Percentiles rank a stretch among this genome's conserved stretches.
These are phyloP conservation scores for Coffea humblotiana DNA, from an alignment of 305 asterid species.

Conservation along the genomic window DNA sequence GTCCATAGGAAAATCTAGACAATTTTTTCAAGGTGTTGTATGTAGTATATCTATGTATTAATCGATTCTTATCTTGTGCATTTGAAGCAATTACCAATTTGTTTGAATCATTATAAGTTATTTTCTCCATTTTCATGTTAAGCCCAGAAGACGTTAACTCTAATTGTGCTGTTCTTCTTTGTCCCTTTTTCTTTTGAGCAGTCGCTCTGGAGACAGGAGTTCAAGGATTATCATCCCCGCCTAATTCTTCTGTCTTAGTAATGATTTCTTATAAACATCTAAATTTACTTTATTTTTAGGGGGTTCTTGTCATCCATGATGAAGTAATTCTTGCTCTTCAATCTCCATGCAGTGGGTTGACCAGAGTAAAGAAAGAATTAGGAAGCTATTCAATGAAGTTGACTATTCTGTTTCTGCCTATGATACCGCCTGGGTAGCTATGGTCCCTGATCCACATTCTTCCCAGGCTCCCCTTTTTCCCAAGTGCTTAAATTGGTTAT, in stretches of 20 bases:
- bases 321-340: conserved; percentile 15
- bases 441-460: conserved; percentile 85
- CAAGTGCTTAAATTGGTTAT: conserved; percentile 65
- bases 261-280: conserved; percentile 6
- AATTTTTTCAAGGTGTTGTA: too few relatives aligned
- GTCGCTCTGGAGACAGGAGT: conserved; percentile 41
- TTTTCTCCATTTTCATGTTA: too few relatives aligned
- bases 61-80: too few relatives aligned
- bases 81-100: too few relatives aligned
- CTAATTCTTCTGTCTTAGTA: conserved; percentile 39
- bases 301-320: neutral
- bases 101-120: too few relatives aligned
- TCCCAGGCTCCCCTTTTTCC: conserved; percentile 66
- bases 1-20: too few relatives aligned
- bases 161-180: neutral
- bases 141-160: too few relatives aligned
- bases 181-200: conserved; percentile 33
- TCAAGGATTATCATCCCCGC: conserved; percentile 22
- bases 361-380: conserved; percentile 55
- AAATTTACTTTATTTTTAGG: neutral
- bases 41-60: too few relatives aligned
- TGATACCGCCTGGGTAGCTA: conserved; percentile 98
- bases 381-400: conserved; percentile 45
- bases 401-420: conserved; percentile 72
- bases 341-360: conserved; percentile 40